Evolutionary conservation across 805 yeast species (phyloP), one percentile per base, ranked within the genome.

Genomic region (Yamadazyma kitorensis): DNA sequence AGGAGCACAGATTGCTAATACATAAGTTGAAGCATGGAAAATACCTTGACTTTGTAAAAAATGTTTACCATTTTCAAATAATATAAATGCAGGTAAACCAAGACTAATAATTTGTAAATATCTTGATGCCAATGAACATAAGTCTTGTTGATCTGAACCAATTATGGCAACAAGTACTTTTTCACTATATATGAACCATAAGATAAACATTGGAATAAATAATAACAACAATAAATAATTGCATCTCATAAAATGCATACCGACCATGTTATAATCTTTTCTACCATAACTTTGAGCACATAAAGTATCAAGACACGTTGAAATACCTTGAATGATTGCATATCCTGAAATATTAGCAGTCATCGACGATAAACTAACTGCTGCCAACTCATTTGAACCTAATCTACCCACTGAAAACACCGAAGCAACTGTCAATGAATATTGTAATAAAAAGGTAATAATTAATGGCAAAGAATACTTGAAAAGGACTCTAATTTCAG

Each of bases 251-350:
- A 80, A 76, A 37, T 82, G 76, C 14, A 82, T 57, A 0, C 93
- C 93, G 14, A 84, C 91, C 38, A 72, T 49, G 43, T 72, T 73
- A 51, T 64, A 74, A 45, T 82, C 82, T 33, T 72, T 70, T 18
- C 86, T 74, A 14, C 93, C 91, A 50, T 67, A 82, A 1, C 89
- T 82, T 55, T 84, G 91, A 2, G 89, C 83, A 53, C 89, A 77
- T 22, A 84, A 66, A 0, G 91, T 84, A 49, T 83, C 91, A 34
- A 84, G 66, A 37, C 87, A 78, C 0, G 93, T 82, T n/a, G 87
- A 78, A 2, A 82, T 71, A 9, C 91, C 93, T 46, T 82, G 84
- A 44, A 84, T 79, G 8, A 82, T 71, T 23, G 87, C 84, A 41
- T 82, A 74, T 2, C 86, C 89, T 3, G 83, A 71, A 34, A 84